Conservation (phyloP, 1,139 yeast genomes). For the Debaryomyces coudertii region DNA sequence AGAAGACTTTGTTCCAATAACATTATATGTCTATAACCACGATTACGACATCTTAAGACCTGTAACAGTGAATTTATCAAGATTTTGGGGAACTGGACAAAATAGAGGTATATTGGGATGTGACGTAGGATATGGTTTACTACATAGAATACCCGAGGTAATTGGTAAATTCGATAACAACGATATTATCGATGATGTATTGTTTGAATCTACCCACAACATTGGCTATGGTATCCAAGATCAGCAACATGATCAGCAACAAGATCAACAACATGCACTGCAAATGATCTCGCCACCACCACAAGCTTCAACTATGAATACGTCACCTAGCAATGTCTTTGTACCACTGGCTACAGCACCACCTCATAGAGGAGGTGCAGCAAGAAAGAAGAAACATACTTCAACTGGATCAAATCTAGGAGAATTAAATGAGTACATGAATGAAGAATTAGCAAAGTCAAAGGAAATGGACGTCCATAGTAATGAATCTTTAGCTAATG, state of each 20-base stretch:
- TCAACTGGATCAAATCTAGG: constrained; percentile 26
- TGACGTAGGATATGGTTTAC: constrained; percentile 89
- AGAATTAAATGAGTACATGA: constrained; percentile 46
- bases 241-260: too few species aligned
- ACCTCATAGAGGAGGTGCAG: constrained; percentile 24
- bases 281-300: constrained; percentile 15
- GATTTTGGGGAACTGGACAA: constrained; percentile 54
- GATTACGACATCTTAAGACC: constrained; percentile 86
- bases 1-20: constrained; percentile 44
- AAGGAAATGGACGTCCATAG: constrained; percentile 35
- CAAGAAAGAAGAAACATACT: constrained; percentile 36
- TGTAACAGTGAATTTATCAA: constrained; percentile 64
- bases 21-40: constrained; percentile 83
- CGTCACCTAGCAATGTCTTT: constrained; percentile 8
- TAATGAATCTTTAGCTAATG: constrained; percentile 10
- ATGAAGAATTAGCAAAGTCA: constrained; percentile 49
- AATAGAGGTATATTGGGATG: constrained; percentile 83
- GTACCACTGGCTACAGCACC: constrained; percentile 23
- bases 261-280: constrained; percentile 11
- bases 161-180: constrained; percentile 49
- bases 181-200: constrained; percentile 39
- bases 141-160: constrained; percentile 81
- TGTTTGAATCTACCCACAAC: constrained; percentile 35
- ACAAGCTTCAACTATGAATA: constrained; percentile 13
- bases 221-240: constrained; percentile 13